Evolutionary conservation across 768 basidiomycete species (phyloP).

Genomic region (Hypholoma sublateritium): DNA sequence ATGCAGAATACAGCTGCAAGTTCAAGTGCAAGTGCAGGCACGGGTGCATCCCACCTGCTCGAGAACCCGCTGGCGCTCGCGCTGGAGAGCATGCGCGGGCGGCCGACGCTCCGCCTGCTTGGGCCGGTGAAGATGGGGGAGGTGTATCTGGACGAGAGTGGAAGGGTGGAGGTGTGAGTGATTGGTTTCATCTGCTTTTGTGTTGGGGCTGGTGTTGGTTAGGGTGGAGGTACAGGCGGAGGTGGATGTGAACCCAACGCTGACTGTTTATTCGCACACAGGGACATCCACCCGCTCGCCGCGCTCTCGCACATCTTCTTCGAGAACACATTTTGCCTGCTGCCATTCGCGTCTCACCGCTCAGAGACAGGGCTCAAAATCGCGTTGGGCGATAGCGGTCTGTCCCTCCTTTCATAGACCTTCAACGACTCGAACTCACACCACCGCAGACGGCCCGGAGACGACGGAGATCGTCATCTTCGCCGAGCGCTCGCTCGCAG

Average conservation of each 20-base stretch:
- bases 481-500: conserved; percentile 26
- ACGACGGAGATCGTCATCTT: conserved; percentile 66
- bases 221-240: neutral
- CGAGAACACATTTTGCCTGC: conserved; percentile 66
- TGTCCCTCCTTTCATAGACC: conserved; percentile 19
- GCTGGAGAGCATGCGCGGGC: conserved; percentile 78
- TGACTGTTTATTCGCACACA: conserved; percentile 19
- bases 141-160: conserved; percentile 59
- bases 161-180: conserved; percentile 41
- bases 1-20: conserved; percentile 13
- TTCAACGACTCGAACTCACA: neutral
- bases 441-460: conserved; percentile 57
- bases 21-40: too few relatives aligned
- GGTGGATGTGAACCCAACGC: too few relatives aligned
- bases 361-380: conserved; percentile 64
- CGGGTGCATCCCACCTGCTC: conserved; percentile 37
- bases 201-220: neutral
- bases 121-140: conserved; percentile 53
- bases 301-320: conserved; percentile 65
- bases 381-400: conserved; percentile 69
- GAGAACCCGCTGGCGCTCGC: conserved; percentile 71
- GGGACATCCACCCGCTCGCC: conserved; percentile 72
- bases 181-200: neutral
- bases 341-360: conserved; percentile 29
- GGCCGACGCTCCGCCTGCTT: conserved; percentile 60